phyloP scores from a whole-genome alignment of 495 filamentous ascomycete genomes.

The Delitschia confertaspora region DNA sequence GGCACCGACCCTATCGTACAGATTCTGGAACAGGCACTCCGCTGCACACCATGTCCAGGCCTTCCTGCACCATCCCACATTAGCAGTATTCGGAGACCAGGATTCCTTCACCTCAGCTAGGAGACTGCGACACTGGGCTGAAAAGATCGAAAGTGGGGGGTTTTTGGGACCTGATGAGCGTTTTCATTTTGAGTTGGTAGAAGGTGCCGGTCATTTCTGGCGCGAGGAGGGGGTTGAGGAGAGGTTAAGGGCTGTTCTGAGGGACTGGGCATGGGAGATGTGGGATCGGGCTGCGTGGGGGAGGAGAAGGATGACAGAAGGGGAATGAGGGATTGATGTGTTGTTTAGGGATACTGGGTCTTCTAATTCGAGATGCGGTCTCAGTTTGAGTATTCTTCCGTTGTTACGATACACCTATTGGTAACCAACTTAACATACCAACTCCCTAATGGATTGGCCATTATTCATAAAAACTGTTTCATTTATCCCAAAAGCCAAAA shows the following conservation, averaged over 20 bases:
- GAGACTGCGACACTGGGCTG: constrained; percentile 63
- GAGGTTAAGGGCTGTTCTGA: constrained; percentile 40
- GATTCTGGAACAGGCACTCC: constrained; percentile 16
- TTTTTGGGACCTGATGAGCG: constrained; percentile 29
- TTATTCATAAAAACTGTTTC: too few relatives aligned
- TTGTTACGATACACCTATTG: too few relatives aligned
- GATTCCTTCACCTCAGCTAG: constrained; percentile 66
- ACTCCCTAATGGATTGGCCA: too few relatives aligned
- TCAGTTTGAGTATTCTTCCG: too few relatives aligned
- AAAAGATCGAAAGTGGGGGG: constrained; percentile 43
- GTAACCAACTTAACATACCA: too few relatives aligned
- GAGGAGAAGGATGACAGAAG: too few relatives aligned
- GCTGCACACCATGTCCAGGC: too few relatives aligned
- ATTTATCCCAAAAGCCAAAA: too few relatives aligned
- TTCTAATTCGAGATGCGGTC: too few relatives aligned
- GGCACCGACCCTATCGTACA: constrained; percentile 22
- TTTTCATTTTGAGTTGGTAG: constrained; percentile 52
- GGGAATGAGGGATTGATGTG: too few relatives aligned
- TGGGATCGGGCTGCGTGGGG: too few relatives aligned
- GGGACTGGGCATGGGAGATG: constrained; percentile 9
- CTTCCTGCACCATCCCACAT: constrained; percentile 43
- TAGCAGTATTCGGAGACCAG: constrained; percentile 69
- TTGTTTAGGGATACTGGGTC: too few relatives aligned
- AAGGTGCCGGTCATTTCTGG: constrained; percentile 80
- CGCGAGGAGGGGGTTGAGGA: constrained; percentile 51